Evolutionary conservation across 352 stramenopile species (phyloP).

Genomic region (Phytophthora rubi): DNA sequence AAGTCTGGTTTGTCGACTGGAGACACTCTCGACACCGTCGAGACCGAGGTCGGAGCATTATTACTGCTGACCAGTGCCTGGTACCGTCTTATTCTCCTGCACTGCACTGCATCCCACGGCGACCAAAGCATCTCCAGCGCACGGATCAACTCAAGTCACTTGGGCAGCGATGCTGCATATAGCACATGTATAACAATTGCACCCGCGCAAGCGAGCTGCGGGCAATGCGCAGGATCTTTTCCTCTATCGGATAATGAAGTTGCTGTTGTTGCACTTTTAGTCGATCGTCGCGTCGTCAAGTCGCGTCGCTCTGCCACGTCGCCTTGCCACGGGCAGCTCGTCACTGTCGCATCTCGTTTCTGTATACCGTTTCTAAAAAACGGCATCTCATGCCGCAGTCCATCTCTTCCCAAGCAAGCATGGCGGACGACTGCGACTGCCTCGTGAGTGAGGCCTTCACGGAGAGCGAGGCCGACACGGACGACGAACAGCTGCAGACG

Average conservation of each 20-base stretch:
- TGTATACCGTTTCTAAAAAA: not conserved
- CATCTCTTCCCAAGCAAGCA: not conserved
- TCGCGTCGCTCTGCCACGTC: slow-evolving; percentile 7
- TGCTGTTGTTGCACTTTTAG: slow-evolving; percentile 10
- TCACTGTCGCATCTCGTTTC: not conserved
- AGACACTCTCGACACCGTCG: not conserved
- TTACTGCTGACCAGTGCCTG: not conserved
- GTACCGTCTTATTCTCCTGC: not conserved
- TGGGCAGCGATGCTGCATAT: too few relatives aligned
- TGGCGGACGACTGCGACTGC: slow-evolving; percentile 17
- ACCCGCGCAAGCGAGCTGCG: not conserved
- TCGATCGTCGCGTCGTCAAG: slow-evolving; percentile 13
- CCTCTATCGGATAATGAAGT: not conserved
- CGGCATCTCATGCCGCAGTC: not conserved
- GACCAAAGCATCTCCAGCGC: too few relatives aligned
- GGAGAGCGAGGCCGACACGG: slow-evolving; percentile 22
- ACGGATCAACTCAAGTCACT: too few relatives aligned
- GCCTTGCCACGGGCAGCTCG: not conserved
- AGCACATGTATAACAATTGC: too few relatives aligned
- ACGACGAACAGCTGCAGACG: slow-evolving; percentile 26
- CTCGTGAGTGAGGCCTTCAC: slow-evolving; percentile 37
- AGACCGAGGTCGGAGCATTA: not conserved
- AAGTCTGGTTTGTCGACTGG: not conserved
- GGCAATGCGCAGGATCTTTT: not conserved
- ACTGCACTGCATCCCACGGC: too few relatives aligned